Base-by-base conservation (phyloP, 352 stramenopile genomes). In the Phytopythium helicoides region DNA sequence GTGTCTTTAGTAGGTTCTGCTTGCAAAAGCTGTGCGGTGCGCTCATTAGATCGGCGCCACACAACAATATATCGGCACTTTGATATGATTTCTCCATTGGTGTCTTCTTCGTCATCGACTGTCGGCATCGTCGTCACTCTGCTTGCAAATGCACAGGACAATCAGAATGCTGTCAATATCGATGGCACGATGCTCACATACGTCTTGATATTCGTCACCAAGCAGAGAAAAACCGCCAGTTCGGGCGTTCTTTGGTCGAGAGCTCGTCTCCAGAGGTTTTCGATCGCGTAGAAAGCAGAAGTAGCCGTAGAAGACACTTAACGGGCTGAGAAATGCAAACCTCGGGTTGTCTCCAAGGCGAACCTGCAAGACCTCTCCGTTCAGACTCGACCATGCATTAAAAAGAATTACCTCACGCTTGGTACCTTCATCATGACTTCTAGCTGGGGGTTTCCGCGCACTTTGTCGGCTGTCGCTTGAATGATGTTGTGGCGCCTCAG, bases 361-460 rank as follows among this genome's bases (percentile, higher is more conserved):
- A 1, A 79, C 64, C 71, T 81, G 49, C 5, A 31, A 3, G 46
- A 26, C 54, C 15, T 12, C 42, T 8, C 2, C 38, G 42, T 47
- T 22, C n/a, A 6, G n/a, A 34, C 18, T 36, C 23, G 22, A 48
- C 2, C 12, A 7, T 18, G 12, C n/a, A n/a, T n/a, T n/a, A n/a
- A n/a, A n/a, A n/a, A n/a, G n/a, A n/a, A n/a, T n/a, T n/a, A n/a
- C n/a, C n/a, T n/a, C n/a, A n/a, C n/a, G n/a, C n/a, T n/a, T n/a
- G n/a, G n/a, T 52, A 75, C 68, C 55, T 75, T 76, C 47, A 81
- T 48, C 65, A 84, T 68, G 14, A 81, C 59, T 49, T 81, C 70
- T 7, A 84, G 47, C 40, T 79, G 73, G 19, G 62, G 54, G 47
- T 75, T 47, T 3, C 47, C 53, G 22, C 70, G 67, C 25, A 66